Evolutionary conservation across 164 flowering plant species (phyloP).

Genomic region (Kalanchoe fedtschenkoi): DNA sequence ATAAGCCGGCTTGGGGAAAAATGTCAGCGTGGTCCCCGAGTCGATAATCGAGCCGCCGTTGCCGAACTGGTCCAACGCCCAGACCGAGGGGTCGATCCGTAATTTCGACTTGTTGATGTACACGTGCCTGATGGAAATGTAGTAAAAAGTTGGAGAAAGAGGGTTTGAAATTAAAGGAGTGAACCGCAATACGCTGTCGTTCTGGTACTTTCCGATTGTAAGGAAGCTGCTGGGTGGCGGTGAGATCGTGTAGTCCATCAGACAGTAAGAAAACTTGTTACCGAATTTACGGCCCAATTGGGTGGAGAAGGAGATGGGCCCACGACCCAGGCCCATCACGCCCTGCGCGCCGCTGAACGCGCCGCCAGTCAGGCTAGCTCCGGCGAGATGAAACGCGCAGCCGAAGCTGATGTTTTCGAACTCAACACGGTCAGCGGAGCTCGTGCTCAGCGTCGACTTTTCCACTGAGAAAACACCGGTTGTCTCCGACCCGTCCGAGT

Average conservation of each 20-base stretch:
- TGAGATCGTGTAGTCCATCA: constrained; percentile 61
- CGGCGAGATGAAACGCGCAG: constrained; percentile 51
- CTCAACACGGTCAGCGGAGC: constrained; percentile 18
- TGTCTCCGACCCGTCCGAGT: constrained; percentile 54
- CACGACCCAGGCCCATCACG: constrained; percentile 74
- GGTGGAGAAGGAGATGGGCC: constrained; percentile 63
- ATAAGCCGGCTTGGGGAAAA: constrained; percentile 50
- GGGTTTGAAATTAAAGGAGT: constrained; percentile 54
- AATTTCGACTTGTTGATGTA: constrained; percentile 32
- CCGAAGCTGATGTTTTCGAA: constrained; percentile 37
- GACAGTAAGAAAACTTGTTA: constrained; percentile 66
- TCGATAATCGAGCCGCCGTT: constrained; percentile 73
- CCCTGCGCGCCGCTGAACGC: constrained; percentile 62
- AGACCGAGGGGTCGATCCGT: constrained; percentile 40
- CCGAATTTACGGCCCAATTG: constrained; percentile 59
- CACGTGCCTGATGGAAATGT: constrained; percentile 38
- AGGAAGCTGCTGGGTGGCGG: constrained; percentile 75
- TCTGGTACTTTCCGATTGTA: constrained; percentile 33
- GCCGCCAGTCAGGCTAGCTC: constrained; percentile 37
- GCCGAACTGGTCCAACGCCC: constrained; percentile 42
- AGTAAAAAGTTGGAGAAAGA: constrained; percentile 60
- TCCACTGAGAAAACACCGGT: constrained; percentile 63
- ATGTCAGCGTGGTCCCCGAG: constrained; percentile 68
- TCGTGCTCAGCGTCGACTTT: constrained; percentile 36
- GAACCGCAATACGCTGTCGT: constrained; percentile 20